Evolutionary conservation across 129 eudicot genomes (phyloP).

Genomic region (Tagetes patula): DNA sequence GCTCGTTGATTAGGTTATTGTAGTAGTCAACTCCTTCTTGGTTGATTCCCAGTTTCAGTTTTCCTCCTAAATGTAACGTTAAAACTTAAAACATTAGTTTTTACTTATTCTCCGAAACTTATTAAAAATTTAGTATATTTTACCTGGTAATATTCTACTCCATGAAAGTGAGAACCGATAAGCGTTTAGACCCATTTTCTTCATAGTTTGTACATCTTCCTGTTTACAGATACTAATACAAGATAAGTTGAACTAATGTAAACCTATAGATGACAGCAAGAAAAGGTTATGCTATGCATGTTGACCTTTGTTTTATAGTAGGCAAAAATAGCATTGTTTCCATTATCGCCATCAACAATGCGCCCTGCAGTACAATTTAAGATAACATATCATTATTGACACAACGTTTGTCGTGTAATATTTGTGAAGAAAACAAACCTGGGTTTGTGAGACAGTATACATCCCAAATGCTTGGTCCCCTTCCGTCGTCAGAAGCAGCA

Average conservation of each 20-base stretch:
- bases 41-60: conserved; percentile 30
- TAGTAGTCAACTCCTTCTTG: conserved; percentile 39
- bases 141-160: conserved; percentile 41
- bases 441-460: conserved; percentile 34
- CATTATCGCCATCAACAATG: conserved; percentile 33
- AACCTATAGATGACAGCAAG: neutral
- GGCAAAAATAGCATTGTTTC: conserved; percentile 24
- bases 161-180: conserved; percentile 41
- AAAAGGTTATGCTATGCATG: neutral
- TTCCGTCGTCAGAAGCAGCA: conserved; percentile 45
- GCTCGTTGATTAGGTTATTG: conserved; percentile 37
- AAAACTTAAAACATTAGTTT: neutral
- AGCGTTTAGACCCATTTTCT: conserved; percentile 37
- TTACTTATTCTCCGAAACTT: neutral
- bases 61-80: conserved; percentile 26
- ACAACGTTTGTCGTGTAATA: neutral
- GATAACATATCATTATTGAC: neutral
- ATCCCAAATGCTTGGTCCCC: conserved; percentile 47
- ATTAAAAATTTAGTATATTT: neutral
- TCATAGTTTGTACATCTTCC: conserved; percentile 39
- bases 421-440: conserved; percentile 23
- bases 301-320: conserved; percentile 29
- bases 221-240: neutral
- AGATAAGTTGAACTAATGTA: neutral
- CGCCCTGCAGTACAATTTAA: conserved; percentile 19